Conservation (phyloP, 108 stramenopile genomes). For the Skeletonema costatum region DNA sequence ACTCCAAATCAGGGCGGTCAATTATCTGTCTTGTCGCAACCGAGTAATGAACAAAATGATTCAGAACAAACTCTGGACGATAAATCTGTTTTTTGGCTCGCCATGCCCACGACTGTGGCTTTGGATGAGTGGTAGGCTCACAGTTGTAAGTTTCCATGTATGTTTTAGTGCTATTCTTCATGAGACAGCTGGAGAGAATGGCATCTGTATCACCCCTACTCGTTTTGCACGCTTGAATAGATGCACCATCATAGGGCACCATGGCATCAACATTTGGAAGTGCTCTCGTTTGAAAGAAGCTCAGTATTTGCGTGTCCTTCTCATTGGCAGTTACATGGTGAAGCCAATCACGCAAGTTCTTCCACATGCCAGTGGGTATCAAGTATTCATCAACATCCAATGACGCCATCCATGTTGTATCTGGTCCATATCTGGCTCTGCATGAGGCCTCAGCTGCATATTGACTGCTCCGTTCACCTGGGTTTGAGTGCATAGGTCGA, state of each 20-base stretch:
- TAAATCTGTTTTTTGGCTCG: constrained; percentile 51
- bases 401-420: constrained; percentile 77
- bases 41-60: constrained; percentile 45
- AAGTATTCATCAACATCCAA: constrained; percentile 85
- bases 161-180: constrained; percentile 37
- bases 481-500: constrained; percentile 57
- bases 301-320: constrained; percentile 47
- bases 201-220: background rate
- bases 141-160: constrained; percentile 47
- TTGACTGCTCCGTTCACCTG: constrained; percentile 78
- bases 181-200: constrained; percentile 9
- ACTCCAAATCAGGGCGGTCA: constrained; percentile 11
- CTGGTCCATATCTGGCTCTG: constrained; percentile 66
- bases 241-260: constrained; percentile 30
- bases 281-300: constrained; percentile 53
- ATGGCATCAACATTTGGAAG: constrained; percentile 29
- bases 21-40: constrained; percentile 25
- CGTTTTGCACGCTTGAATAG: constrained; percentile 10
- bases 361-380: constrained; percentile 54
- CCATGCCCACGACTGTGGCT: constrained; percentile 35
- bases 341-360: constrained; percentile 26
- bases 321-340: constrained; percentile 21
- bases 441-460: constrained; percentile 85
- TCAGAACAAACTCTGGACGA: constrained; percentile 34
- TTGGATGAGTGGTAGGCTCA: constrained; percentile 41